phyloP scores from a whole-genome alignment of 1,284 basidiomycete species.

The Cutaneotrichosporon dermatis region DNA sequence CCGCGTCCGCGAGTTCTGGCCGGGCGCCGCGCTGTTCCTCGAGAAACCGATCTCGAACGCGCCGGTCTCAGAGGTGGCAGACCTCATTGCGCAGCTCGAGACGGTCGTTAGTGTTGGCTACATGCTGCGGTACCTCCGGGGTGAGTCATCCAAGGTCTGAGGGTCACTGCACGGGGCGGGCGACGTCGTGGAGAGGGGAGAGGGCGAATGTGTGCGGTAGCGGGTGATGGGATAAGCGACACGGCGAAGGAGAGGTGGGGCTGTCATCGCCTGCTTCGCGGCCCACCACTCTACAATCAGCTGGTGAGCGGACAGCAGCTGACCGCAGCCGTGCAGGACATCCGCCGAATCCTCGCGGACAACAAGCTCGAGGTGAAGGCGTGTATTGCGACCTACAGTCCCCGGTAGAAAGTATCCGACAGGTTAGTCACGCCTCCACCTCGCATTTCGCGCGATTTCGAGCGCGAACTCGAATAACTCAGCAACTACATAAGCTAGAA shows the following conservation, averaged over 20 bases:
- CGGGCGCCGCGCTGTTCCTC: background rate
- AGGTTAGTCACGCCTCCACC: no score
- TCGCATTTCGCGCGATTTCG: no score
- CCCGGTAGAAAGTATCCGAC: no score
- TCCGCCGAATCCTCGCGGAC: background rate
- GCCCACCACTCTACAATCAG: no score
- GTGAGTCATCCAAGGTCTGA: background rate
- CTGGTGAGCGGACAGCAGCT: background rate
- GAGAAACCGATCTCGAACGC: conserved; percentile 3
- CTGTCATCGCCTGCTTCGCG: no score
- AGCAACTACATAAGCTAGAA: no score
- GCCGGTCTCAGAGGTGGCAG: background rate
- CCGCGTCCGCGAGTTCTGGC: background rate
- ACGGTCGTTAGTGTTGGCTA: background rate
- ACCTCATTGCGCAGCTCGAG: background rate
- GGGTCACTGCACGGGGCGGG: no score
- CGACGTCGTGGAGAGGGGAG: no score
- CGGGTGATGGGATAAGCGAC: no score
- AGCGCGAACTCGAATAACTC: no score
- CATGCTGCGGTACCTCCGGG: background rate
- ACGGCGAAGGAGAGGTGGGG: no score
- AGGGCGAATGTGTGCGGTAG: no score
- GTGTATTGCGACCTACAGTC: background rate
- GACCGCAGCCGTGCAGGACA: background rate
- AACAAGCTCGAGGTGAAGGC: background rate